phyloP scores from a whole-genome alignment of 176 grass and related monocot genomes.

The Alloteropsis semialata region DNA sequence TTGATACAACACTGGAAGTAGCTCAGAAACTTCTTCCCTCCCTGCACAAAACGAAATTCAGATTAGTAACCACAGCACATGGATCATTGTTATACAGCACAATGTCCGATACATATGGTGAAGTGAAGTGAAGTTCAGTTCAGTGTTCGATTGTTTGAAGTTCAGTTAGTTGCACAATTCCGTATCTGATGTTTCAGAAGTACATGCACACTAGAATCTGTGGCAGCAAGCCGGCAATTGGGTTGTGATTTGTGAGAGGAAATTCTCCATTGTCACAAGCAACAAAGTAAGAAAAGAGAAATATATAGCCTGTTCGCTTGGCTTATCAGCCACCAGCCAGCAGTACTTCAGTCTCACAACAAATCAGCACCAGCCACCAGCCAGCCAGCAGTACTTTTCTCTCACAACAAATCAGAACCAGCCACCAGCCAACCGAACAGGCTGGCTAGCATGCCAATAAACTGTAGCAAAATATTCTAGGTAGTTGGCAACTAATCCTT shows the following conservation, averaged over 20 bases:
- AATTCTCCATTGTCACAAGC: background rate
- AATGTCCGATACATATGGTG: background rate
- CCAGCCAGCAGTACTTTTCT: too few relatives aligned
- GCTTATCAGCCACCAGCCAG: too few relatives aligned
- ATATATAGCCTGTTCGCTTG: too few relatives aligned
- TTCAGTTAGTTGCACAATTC: background rate
- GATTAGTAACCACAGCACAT: constrained; percentile 12
- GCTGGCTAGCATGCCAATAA: background rate
- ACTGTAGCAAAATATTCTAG: background rate
- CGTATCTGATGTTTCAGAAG: background rate
- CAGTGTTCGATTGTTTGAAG: background rate
- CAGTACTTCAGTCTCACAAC: too few relatives aligned
- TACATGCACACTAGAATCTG: background rate
- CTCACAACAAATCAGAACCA: too few relatives aligned
- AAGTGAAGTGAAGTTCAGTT: background rate
- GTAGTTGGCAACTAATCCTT: background rate
- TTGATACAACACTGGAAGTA: constrained; percentile 96
- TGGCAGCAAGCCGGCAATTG: background rate
- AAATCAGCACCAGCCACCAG: too few relatives aligned
- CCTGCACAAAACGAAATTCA: constrained; percentile 42
- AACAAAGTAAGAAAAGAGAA: constrained; percentile 7
- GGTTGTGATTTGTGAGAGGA: background rate
- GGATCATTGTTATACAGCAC: background rate
- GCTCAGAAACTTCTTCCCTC: constrained; percentile 83
- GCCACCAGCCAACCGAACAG: too few relatives aligned